A percentile compares a stretch with the other conserved stretches of the same genome.
Evolutionary conservation across 805 yeast species (phyloP).

Genomic region (Candida insectalens): DNA sequence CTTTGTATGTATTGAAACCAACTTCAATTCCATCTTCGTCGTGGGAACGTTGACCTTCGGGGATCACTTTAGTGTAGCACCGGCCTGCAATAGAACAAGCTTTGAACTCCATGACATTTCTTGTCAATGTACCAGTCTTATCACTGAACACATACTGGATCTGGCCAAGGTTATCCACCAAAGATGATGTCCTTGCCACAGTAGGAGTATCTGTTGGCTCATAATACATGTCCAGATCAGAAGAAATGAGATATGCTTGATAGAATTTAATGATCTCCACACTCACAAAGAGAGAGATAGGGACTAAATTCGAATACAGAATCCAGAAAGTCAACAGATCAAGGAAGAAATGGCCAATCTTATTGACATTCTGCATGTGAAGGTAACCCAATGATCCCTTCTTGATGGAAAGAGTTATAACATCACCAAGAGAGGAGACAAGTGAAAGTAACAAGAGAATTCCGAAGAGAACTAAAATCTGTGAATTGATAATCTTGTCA

Average conservation of each 20-base stretch:
- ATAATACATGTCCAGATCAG: conserved; percentile 89
- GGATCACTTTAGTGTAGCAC: conserved; percentile 79
- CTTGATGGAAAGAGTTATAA: conserved; percentile 53
- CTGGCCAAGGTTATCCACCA: conserved; percentile 96
- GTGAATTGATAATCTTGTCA: conserved; percentile 88
- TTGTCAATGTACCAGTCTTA: conserved; percentile 92
- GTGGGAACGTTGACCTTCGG: conserved; percentile 77
- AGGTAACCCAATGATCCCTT: conserved; percentile 51
- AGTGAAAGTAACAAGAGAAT: conserved; percentile 67
- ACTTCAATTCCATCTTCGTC: conserved; percentile 69
- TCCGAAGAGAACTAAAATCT: conserved; percentile 79
- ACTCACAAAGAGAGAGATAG: conserved; percentile 91
- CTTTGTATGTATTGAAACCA: conserved; percentile 68
- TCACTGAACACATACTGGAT: conserved; percentile 94
- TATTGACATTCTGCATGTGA: conserved; percentile 56
- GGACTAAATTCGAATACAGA: conserved; percentile 92
- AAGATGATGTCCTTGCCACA: conserved; percentile 86
- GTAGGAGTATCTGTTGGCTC: conserved; percentile 88
- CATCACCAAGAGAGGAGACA: conserved; percentile 83
- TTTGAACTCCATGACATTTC: conserved; percentile 95
- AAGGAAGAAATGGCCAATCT: conserved; percentile 64
- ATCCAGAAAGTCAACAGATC: conserved; percentile 94
- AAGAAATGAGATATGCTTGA: conserved; percentile 88
- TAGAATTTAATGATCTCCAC: conserved; percentile 93
- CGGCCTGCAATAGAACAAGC: conserved; percentile 89